Percentiles rank a stretch among this genome's conserved stretches.
phyloP scores from a whole-genome alignment of 768 basidiomycete genomes.

The Lactarius indigo region DNA sequence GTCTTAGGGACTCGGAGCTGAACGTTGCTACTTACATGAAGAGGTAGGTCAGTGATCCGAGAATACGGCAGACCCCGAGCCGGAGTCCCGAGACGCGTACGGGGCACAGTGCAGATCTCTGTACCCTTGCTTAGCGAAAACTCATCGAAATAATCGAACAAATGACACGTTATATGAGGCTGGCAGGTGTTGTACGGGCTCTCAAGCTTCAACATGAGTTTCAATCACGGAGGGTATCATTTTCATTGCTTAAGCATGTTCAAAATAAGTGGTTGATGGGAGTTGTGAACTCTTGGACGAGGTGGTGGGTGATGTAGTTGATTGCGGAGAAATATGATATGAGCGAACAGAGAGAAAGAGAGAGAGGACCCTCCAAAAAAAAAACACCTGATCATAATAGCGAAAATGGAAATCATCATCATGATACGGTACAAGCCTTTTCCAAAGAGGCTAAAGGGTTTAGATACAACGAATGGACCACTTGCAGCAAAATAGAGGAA shows the following conservation, averaged over 20 bases:
- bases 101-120: too few species aligned
- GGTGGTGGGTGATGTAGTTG: background rate
- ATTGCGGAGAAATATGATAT: background rate
- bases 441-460: conserved; percentile 6
- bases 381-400: conserved; percentile 20
- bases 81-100: too few species aligned
- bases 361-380: conserved; percentile 8
- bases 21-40: too few species aligned
- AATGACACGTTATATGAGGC: too few species aligned
- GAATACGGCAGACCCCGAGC: too few species aligned
- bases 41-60: too few species aligned
- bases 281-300: background rate
- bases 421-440: conserved; percentile 10
- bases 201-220: background rate
- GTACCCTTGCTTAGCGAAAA: too few species aligned
- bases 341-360: background rate
- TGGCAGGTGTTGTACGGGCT: too few species aligned
- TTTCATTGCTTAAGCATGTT: too few species aligned
- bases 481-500: background rate
- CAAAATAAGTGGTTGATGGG: too few species aligned
- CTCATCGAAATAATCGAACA: too few species aligned
- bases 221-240: background rate
- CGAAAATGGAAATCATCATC: conserved; percentile 3
- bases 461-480: conserved; percentile 17
- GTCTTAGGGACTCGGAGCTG: too few species aligned